Base-by-base conservation (phyloP, 106 monocot genomes). In the Iris macrosiphon region DNA sequence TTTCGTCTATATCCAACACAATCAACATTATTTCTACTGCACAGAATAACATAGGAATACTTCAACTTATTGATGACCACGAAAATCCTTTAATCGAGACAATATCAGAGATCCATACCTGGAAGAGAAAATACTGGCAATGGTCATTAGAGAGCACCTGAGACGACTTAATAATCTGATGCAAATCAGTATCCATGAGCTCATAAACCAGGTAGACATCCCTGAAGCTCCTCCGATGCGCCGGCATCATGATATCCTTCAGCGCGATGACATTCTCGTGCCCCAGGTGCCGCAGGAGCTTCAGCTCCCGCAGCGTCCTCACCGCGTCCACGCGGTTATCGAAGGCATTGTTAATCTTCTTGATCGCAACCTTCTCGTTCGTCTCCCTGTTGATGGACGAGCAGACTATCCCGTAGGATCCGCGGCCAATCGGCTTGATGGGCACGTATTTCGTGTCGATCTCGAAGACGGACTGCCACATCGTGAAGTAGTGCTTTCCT, bases 161-260 rank as follows among this genome's bases (percentile, higher is more conserved):
- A 16, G 56, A 45, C 0, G 66, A 66, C 15, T 66, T 66, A 40
- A 66, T 66, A 46, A 66, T 56, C 11, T 57, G 66, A 55, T 78
- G 67, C 57, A 78, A 50, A 42, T 74, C 74, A 13, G 74, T 74
- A 41, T 74, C 74, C 74, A 74, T 74, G 11, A 74, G 74, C 23
- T 78, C 78, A 63, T 78, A 78, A 39, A 78, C 78, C 11, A 78
- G 67, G 24, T 78, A 78, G 3, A 78, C 78, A 52, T 78, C 78
- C 49, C 59, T 72, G 49, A 78, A 78, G 33, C 41, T 72, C 37
- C 47, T 61, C 24, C 60, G 46, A 11, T 57, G 41, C 10, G 67
- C 26, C 3, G 78, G 72, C 72, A 78, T 72, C 78, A 78, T 78
- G 22, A 78, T 53, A 57, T 78, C 78, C 57, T 78, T 78, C 35